Conservation (phyloP, 805 yeast species). For the Candida koratica region DNA sequence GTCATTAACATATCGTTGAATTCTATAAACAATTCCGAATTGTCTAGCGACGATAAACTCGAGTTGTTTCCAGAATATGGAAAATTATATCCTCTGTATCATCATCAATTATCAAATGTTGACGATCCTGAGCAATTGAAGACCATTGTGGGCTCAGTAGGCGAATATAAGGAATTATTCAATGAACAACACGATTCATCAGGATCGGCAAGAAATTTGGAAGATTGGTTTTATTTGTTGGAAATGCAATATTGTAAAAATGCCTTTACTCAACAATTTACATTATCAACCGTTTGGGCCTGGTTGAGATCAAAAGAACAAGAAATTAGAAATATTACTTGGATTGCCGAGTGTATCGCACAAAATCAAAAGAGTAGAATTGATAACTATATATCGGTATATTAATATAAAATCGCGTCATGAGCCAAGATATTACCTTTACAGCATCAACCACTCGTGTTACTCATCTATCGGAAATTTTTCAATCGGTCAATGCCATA, state of each 20-base stretch:
- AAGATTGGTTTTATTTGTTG: constrained; percentile 87
- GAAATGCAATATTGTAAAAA: constrained; percentile 91
- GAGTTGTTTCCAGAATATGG: constrained; percentile 81
- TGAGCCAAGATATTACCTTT: constrained; percentile 7
- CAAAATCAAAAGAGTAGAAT: constrained; percentile 96
- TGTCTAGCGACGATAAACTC: constrained; percentile 67
- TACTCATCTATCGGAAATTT: constrained; percentile 35
- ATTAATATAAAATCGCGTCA: constrained; percentile 30
- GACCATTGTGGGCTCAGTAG: constrained; percentile 55
- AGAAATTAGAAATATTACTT: constrained; percentile 94
- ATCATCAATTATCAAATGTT: constrained; percentile 61
- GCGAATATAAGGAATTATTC: constrained; percentile 62
- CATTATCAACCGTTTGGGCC: constrained; percentile 88
- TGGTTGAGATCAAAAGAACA: constrained; percentile 96
- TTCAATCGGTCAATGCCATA: constrained; percentile 30
- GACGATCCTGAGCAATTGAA: constrained; percentile 87
- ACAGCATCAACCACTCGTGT: constrained; percentile 28
- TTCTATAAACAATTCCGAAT: constrained; percentile 74
- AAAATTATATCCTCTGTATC: constrained; percentile 66
- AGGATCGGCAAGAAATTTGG: constrained; percentile 55
- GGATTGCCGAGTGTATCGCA: constrained; percentile 99
- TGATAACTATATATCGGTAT: constrained; percentile 84
- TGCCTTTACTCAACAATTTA: constrained; percentile 95
- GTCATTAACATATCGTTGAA: constrained; percentile 87
- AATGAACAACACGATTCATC: constrained; percentile 31